Evolutionary conservation across 2,329 filamentous ascomycete genomes (phyloP).

Genomic region (Penicillium digitatum): DNA sequence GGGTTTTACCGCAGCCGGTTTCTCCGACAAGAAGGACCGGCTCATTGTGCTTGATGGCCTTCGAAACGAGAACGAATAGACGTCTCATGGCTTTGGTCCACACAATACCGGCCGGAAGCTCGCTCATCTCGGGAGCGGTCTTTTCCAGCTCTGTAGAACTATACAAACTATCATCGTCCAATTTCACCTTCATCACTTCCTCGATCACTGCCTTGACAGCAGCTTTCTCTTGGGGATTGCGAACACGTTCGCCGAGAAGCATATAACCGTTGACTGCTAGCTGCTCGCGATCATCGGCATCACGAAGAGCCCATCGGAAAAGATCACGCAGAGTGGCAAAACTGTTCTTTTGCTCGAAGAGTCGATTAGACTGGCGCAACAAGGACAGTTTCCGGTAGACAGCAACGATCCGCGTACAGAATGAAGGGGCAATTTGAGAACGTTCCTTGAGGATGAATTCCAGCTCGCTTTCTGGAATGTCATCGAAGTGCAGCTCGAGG

Average conservation of each 20-base stretch:
- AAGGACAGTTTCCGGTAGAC: conserved; percentile 92
- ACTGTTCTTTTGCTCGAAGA: conserved; percentile 96
- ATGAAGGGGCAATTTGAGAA: conserved; percentile 83
- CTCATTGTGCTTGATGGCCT: conserved; percentile 83
- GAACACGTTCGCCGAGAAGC: conserved; percentile 88
- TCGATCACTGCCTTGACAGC: conserved; percentile 88
- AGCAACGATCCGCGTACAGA: conserved; percentile 83
- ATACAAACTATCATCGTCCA: conserved; percentile 73
- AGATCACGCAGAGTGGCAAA: conserved; percentile 95
- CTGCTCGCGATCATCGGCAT: conserved; percentile 79
- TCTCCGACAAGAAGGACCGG: conserved; percentile 93
- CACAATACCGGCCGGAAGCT: conserved; percentile 57
- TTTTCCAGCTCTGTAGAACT: conserved; percentile 56
- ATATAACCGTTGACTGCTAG: conserved; percentile 92
- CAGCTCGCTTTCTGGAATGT: conserved; percentile 92
- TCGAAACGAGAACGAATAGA: conserved; percentile 81
- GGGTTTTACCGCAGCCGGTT: conserved; percentile 97
- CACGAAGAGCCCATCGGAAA: conserved; percentile 87
- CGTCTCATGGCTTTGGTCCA: conserved; percentile 96
- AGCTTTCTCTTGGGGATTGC: conserved; percentile 79
- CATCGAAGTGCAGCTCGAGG: conserved; percentile 93
- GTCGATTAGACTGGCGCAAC: conserved; percentile 78
- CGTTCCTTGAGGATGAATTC: conserved; percentile 86
- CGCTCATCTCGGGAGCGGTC: conserved; percentile 46
- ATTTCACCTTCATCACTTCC: conserved; percentile 77